These are phyloP conservation scores for Populus hybrid DNA, from an alignment of 441 rosid species.

Conservation along the genomic window DNA sequence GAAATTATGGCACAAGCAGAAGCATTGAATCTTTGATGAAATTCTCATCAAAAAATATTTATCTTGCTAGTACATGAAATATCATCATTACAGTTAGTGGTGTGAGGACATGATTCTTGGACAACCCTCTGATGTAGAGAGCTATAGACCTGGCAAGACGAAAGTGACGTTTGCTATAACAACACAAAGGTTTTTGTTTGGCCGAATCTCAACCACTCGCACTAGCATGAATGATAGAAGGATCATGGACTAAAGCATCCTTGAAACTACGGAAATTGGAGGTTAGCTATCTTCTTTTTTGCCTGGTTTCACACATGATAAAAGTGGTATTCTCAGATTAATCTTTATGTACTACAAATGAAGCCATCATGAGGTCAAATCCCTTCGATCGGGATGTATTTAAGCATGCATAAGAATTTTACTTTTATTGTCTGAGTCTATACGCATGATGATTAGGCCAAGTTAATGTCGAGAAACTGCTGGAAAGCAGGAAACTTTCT, in stretches of 20 bases:
- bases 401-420: no score
- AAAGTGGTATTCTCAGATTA: background rate
- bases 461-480: no score
- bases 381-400: no score
- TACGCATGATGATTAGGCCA: no score
- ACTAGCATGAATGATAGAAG: background rate
- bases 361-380: no score
- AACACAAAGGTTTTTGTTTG: background rate
- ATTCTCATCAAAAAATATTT: background rate
- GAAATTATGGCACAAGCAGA: background rate
- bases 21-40: background rate
- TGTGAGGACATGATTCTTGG: conserved; percentile 25
- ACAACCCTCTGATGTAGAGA: background rate
- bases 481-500: no score
- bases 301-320: background rate
- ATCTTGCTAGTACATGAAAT: background rate
- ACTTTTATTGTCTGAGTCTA: no score
- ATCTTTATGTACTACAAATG: no score
- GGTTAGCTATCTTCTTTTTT: no score
- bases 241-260: background rate
- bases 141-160: background rate
- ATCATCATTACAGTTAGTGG: conserved; percentile 26
- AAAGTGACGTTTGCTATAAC: background rate
- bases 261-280: background rate
- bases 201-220: conserved; percentile 25